phyloP scores from a whole-genome alignment of 1,284 basidiomycete genomes.

The Macrocystidia cucumis region DNA sequence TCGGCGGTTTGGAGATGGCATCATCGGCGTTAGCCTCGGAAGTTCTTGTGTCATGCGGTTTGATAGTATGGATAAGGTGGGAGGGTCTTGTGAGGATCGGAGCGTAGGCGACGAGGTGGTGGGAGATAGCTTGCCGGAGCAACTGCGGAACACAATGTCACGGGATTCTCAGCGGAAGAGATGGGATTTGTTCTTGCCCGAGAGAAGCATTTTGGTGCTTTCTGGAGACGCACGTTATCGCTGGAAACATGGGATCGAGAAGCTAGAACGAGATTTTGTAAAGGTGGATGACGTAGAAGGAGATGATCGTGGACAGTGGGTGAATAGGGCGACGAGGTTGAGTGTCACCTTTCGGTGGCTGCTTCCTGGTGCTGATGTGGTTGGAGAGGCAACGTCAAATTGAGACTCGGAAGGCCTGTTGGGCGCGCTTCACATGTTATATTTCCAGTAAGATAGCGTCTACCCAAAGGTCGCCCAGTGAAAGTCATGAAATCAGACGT shows the following conservation, averaged over 20 bases:
- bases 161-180: conserved; percentile 4
- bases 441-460: too few species aligned
- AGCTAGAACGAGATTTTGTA: conserved; percentile 23
- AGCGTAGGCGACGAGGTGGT: conserved; percentile 1
- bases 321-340: conserved; percentile 48
- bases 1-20: conserved; percentile 70
- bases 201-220: conserved; percentile 61
- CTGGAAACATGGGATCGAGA: conserved; percentile 35
- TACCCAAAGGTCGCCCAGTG: too few species aligned
- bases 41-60: conserved; percentile 74
- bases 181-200: conserved; percentile 54
- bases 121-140: conserved; percentile 9
- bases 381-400: too few species aligned
- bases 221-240: conserved; percentile 68
- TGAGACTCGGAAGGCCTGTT: too few species aligned
- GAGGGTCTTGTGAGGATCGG: too few species aligned
- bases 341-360: conserved; percentile 79
- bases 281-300: conserved; percentile 27
- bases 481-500: too few species aligned
- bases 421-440: too few species aligned
- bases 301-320: conserved; percentile 25
- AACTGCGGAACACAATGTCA: conserved; percentile 5
- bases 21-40: conserved; percentile 70
- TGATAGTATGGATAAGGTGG: conserved; percentile 21
- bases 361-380: conserved; percentile 66